Conservation (phyloP, 148 eudicot genomes). For the Salicornia ramosissima region DNA sequence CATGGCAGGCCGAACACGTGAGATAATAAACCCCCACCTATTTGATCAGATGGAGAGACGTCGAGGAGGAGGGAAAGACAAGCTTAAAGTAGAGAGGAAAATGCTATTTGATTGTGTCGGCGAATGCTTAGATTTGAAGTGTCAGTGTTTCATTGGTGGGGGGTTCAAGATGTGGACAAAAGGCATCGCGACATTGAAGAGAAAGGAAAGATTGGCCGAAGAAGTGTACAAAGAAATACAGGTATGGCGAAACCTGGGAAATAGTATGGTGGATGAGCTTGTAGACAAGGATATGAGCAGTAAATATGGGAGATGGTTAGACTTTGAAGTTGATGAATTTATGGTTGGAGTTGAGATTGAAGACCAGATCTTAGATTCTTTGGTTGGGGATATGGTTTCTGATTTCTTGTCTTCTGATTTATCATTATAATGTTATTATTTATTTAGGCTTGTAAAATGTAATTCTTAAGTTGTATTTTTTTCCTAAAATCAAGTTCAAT, state of each 20-base stretch:
- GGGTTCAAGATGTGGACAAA: slow-evolving; percentile 52
- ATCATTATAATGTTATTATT: slow-evolving; percentile 1
- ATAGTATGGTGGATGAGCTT: slow-evolving; percentile 79
- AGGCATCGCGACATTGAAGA: slow-evolving; percentile 47
- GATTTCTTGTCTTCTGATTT: slow-evolving; percentile 38
- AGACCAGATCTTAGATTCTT: slow-evolving; percentile 47
- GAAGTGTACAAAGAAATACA: slow-evolving; percentile 65
- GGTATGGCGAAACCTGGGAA: slow-evolving; percentile 55
- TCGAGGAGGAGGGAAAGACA: slow-evolving; percentile 20
- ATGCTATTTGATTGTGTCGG: slow-evolving; percentile 69
- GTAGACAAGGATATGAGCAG: slow-evolving; percentile 94
- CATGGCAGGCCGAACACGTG: slow-evolving; percentile 47
- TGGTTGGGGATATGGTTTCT: slow-evolving; percentile 65
- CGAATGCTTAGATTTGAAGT: slow-evolving; percentile 67
- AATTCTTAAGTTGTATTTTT: slow-evolving; percentile 4
- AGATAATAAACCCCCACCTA: slow-evolving; percentile 58
- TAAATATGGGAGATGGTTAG: slow-evolving; percentile 71
- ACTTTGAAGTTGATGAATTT: slow-evolving; percentile 62
- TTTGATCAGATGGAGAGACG: slow-evolving; percentile 65
- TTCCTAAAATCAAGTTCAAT: slow-evolving; percentile 5
- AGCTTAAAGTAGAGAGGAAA: slow-evolving; percentile 34
- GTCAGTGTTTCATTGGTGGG: slow-evolving; percentile 37
- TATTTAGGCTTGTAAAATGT: slow-evolving; percentile 20
- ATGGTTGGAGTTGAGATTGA: slow-evolving; percentile 67
- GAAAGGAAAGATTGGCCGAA: slow-evolving; percentile 56